Evolutionary conservation across 768 basidiomycete species (phyloP).

Genomic region (Brasilioporus rufonigricans): DNA sequence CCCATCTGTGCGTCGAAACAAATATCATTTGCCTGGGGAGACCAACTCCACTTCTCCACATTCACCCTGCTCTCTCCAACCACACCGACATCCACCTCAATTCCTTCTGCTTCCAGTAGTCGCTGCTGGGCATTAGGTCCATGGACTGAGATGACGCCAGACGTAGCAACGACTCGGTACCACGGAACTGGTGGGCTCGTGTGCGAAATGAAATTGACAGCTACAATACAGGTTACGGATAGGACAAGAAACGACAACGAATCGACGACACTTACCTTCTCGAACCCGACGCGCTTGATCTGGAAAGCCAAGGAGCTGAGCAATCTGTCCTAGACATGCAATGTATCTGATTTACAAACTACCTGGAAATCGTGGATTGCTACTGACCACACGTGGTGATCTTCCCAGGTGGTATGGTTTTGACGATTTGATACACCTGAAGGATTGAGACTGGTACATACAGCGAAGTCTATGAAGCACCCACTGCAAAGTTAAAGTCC

Average conservation of each 20-base stretch:
- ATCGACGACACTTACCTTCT: conserved; percentile 48
- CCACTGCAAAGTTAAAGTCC: conserved; percentile 16
- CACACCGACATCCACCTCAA: conserved; percentile 56
- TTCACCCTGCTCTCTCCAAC: conserved; percentile 56
- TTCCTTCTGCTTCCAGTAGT: conserved; percentile 70
- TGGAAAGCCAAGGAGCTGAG: conserved; percentile 73
- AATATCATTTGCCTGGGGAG: conserved; percentile 36
- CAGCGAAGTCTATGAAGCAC: not conserved
- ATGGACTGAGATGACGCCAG: conserved; percentile 64
- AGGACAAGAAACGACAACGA: not conserved
- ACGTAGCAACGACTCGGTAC: conserved; percentile 69
- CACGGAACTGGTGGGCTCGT: conserved; percentile 68
- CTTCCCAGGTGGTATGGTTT: conserved; percentile 55
- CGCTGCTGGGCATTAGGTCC: conserved; percentile 50
- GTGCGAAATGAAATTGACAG: conserved; percentile 68
- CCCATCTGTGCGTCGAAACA: not conserved
- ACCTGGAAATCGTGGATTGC: not conserved
- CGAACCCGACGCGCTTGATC: conserved; percentile 72
- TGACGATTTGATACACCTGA: conserved; percentile 68
- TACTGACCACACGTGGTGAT: conserved; percentile 62
- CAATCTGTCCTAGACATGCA: conserved; percentile 50
- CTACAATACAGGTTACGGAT: conserved; percentile 33
- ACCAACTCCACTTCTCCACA: conserved; percentile 57
- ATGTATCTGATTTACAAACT: not conserved
- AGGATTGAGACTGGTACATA: not conserved